Evolutionary conservation across 345 rosid genomes (phyloP).

Genomic region (Atalantia buxifolia): DNA sequence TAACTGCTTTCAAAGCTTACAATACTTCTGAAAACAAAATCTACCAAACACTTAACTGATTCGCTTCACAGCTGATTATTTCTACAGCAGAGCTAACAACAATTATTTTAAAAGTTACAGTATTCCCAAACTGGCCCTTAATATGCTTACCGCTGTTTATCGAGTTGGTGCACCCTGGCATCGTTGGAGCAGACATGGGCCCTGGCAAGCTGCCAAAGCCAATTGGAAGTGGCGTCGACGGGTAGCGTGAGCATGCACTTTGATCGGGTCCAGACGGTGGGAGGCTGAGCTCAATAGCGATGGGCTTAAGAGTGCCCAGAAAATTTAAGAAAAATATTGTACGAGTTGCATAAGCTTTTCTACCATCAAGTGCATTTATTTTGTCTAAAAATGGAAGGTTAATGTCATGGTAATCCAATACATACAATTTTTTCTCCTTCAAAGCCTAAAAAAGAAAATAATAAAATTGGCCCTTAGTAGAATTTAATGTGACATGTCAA

Average conservation of each 20-base stretch:
- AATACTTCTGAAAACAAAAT: no score
- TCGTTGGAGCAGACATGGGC: conserved; percentile 93
- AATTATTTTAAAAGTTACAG: no score
- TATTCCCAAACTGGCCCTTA: no score
- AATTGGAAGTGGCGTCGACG: conserved; percentile 66
- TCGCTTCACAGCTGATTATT: no score
- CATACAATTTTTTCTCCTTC: conserved; percentile 66
- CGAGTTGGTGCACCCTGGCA: conserved; percentile 92
- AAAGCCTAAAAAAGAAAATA: conserved; percentile 49
- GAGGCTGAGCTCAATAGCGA: conserved; percentile 89
- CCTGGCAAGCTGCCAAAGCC: conserved; percentile 95
- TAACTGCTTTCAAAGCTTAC: no score
- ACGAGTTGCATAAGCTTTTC: conserved; percentile 87
- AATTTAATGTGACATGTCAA: not conserved
- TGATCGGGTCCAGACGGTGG: conserved; percentile 41
- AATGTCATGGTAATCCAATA: conserved; percentile 75
- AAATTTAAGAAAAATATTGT: conserved; percentile 71
- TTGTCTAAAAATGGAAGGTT: conserved; percentile 82
- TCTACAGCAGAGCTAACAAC: no score
- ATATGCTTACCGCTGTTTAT: conserved; percentile 61
- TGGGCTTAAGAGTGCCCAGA: conserved; percentile 75
- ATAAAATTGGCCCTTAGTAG: not conserved
- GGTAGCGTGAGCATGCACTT: conserved; percentile 84
- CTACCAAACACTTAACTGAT: no score
- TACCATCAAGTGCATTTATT: conserved; percentile 79